phyloP scores from a whole-genome alignment of 2,329 filamentous ascomycete genomes.

The Diaporthe sp. region DNA sequence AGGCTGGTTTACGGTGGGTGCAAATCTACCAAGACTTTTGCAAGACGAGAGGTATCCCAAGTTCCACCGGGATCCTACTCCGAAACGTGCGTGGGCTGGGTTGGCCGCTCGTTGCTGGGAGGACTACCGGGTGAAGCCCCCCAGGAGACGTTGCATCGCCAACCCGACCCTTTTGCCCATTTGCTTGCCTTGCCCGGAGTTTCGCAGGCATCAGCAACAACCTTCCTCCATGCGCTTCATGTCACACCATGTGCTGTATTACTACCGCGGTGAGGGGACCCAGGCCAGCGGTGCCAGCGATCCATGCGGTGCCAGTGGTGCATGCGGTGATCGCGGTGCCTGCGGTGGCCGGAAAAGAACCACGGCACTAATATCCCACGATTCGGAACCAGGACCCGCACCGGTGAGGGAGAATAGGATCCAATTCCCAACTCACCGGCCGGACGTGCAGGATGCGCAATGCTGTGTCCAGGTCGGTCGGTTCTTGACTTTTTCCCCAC shows the following conservation, averaged over 20 bases:
- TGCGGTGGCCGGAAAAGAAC: neutral
- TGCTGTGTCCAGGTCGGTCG: constrained; percentile 16
- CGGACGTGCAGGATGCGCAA: constrained; percentile 26
- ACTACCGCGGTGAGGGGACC: neutral
- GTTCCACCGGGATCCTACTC: constrained; percentile 23
- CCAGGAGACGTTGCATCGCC: constrained; percentile 9
- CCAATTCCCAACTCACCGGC: constrained; percentile 20
- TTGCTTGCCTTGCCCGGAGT: neutral
- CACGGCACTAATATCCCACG: constrained; percentile 13
- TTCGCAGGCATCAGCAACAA: neutral
- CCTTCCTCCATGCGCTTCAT: neutral
- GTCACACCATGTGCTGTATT: constrained; percentile 1
- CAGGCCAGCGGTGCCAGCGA: neutral
- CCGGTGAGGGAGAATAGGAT: constrained; percentile 26
- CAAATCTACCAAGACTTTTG: neutral
- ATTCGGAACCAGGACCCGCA: constrained; percentile 21
- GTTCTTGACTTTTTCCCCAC: neutral
- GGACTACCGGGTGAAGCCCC: neutral
- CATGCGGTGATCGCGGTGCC: too few species aligned
- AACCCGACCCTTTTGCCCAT: neutral
- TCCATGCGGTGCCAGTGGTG: neutral
- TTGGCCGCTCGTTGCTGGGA: neutral
- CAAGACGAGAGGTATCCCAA: neutral
- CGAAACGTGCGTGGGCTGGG: constrained; percentile 16
- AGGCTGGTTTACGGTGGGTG: neutral